Evolutionary conservation across 805 yeast species (phyloP), one percentile per base, ranked within the genome.

Genomic region (Starmerella ratchasimensis): DNA sequence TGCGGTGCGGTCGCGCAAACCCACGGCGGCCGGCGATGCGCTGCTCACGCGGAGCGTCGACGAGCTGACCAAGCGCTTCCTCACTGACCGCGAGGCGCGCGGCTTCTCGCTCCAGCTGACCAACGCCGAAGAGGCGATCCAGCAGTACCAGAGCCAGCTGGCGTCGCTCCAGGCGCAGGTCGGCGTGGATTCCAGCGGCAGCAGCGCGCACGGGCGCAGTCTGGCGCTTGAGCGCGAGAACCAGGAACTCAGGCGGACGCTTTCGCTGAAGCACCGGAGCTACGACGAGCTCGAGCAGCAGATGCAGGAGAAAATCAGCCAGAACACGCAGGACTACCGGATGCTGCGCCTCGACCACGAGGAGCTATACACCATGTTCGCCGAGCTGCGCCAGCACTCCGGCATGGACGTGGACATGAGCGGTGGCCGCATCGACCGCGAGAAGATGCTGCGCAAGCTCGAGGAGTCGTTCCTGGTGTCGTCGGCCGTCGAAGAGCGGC

Each of bases 1-100:
- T 50, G 41, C 49, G 38, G 23, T 40, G 10, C 60, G 62, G 2
- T 14, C 37, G 8, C 30, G 23, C 14, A 69, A 71, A 36, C 79
- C 75, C 33, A 65, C 75, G n/a, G 37, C 38, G 2, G 24, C 28
- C 4, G 73, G 39, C 9, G 26, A 31, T 16, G 34, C 41, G 18
- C 31, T 81, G 13, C 66, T 82, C 46, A 80, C 78, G 37, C 72
- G 80, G 33, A 81, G 93, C 1, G 74, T 86, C 25, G 83, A 80
- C 50, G 65, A 74, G 38, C 62, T 88, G 32, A 65, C 73, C 41
- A 75, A 82, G 30, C 68, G 80, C 20, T 65, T 86, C 52, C 75
- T 76, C 47, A 80, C 94, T 0, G 95, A 88, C 55, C 93, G 82
- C 37, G 76, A 77, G 59, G 93, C 93, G 10, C 65, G 74, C 36